These are phyloP conservation scores for Coriaria nepalensis DNA, from an alignment of 306 rosid genomes.

Conservation along the genomic window DNA sequence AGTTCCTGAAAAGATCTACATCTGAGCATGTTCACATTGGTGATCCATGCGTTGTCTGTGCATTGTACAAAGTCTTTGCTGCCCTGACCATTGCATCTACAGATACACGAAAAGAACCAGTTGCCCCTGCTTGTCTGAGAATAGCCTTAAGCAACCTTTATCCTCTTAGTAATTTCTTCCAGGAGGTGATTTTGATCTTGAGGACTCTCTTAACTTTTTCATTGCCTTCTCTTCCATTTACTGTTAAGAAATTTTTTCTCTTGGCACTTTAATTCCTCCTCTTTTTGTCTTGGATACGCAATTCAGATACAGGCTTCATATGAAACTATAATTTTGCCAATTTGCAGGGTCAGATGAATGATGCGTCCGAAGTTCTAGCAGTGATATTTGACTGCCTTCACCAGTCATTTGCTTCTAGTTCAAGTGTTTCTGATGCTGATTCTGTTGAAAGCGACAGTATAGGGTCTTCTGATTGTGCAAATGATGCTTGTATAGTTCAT, in stretches of 20 bases:
- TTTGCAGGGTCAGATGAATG: conserved; percentile 95
- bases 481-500: conserved; percentile 71
- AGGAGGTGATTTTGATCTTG: conserved; percentile 49
- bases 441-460: conserved; percentile 47
- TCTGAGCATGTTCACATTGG: conserved; percentile 81
- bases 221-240: no score
- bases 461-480: conserved; percentile 84
- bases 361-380: conserved; percentile 90
- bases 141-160: conserved; percentile 83
- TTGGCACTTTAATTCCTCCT: neutral
- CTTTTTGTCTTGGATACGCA: conserved; percentile 1
- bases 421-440: conserved; percentile 45
- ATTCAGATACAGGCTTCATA: neutral
- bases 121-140: conserved; percentile 85
- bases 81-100: conserved; percentile 57
- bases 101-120: conserved; percentile 59
- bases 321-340: conserved; percentile 8
- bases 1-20: conserved; percentile 61
- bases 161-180: conserved; percentile 82
- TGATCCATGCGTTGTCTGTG: conserved; percentile 90
- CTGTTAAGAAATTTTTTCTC: no score
- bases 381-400: conserved; percentile 92
- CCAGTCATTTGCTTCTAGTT: conserved; percentile 49
- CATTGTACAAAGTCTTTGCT: conserved; percentile 61
- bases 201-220: neutral